Evolutionary conservation across 306 rosid genomes (phyloP), one percentile per base, ranked within the genome.

Genomic region (Acmispon strigosus): DNA sequence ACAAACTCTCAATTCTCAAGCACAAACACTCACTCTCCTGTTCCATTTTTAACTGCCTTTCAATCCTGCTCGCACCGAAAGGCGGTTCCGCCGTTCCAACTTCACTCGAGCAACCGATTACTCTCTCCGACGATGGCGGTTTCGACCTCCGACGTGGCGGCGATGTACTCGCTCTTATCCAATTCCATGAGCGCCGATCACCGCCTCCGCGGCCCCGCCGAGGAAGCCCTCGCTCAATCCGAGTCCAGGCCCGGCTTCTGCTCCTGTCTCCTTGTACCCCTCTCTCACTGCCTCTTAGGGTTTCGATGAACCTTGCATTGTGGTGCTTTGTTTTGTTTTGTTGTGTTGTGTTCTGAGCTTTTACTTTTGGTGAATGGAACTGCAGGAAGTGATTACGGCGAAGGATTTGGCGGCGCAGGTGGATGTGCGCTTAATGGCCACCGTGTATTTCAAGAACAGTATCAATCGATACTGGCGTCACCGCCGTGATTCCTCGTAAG

Each of bases 171-270:
- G 24, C 73, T 90, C 70, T 89, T 94, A 11, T 7, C 84, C 15
- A 87, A 90, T 86, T 88, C 98, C 52, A 78, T 87, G 97, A 94
- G 89, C 69, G 82, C 85, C 41, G 92, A 90, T 74, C 95, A 80
- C 11, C 80, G 80, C 69, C 78, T 85, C 60, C 97, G 96, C 0
- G 80, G 83, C 56, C 86, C 96, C 6, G 96, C 97, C 0, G 97
- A 90, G 76, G 77, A 75, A 41, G 88, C 97, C 37, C 97, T 94
- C 13, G 73, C 96, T 9, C 90, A 86, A 76, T 85, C 86, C 22
- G 96, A 94, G 84, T 80, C 92, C 63, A 85, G 96, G 58, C 90
- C 91, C 47, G 97, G 98, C 43, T 94, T 90, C 83, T 87, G 96
- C 85, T 90, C 94, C 8, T 94, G 98, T 74, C 94, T 94, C 52